A percentile compares a stretch with the other conserved stretches of the same genome.
phyloP scores from a whole-genome alignment of 2,329 filamentous ascomycete species.

The Didymella lethalis region DNA sequence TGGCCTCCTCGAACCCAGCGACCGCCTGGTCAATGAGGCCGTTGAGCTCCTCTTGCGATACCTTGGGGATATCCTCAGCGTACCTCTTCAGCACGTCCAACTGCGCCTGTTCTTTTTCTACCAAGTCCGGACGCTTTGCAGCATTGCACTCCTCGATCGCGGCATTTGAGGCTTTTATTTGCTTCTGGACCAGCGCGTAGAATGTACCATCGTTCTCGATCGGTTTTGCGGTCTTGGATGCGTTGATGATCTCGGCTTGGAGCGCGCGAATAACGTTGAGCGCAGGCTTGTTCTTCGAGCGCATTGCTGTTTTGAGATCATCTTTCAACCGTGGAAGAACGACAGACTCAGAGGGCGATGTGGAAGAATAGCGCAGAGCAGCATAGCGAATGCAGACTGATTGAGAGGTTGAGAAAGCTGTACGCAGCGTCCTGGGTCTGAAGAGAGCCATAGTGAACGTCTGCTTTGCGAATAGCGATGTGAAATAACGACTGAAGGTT shows the following conservation, averaged over 20 bases:
- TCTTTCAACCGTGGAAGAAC: slow-evolving; percentile 55
- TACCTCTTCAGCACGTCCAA: slow-evolving; percentile 72
- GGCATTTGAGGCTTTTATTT: slow-evolving; percentile 64
- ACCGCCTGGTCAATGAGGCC: slow-evolving; percentile 62
- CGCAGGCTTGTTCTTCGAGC: slow-evolving; percentile 62
- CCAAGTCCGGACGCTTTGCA: slow-evolving; percentile 72
- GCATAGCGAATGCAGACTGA: slow-evolving; percentile 32
- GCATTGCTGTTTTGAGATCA: slow-evolving; percentile 59
- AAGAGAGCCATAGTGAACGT: slow-evolving; percentile 38
- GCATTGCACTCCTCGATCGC: slow-evolving; percentile 69
- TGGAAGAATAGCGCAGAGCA: slow-evolving; percentile 34
- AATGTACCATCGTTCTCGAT: slow-evolving; percentile 75
- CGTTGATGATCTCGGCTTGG: slow-evolving; percentile 75
- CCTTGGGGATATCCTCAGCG: slow-evolving; percentile 63
- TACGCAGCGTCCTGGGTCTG: slow-evolving; percentile 29
- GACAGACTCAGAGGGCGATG: slow-evolving; percentile 25
- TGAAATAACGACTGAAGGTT: neutral
- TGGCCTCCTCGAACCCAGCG: slow-evolving; percentile 59
- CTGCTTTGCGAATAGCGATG: neutral
- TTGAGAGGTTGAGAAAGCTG: slow-evolving; percentile 23
- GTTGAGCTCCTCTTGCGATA: slow-evolving; percentile 67
- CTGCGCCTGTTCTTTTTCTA: slow-evolving; percentile 73
- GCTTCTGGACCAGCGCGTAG: slow-evolving; percentile 71
- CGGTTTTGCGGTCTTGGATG: slow-evolving; percentile 75
- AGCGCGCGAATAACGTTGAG: slow-evolving; percentile 74